Evolutionary conservation across 2,329 filamentous ascomycete species (phyloP).

Genomic region (Cercospora sp.): DNA sequence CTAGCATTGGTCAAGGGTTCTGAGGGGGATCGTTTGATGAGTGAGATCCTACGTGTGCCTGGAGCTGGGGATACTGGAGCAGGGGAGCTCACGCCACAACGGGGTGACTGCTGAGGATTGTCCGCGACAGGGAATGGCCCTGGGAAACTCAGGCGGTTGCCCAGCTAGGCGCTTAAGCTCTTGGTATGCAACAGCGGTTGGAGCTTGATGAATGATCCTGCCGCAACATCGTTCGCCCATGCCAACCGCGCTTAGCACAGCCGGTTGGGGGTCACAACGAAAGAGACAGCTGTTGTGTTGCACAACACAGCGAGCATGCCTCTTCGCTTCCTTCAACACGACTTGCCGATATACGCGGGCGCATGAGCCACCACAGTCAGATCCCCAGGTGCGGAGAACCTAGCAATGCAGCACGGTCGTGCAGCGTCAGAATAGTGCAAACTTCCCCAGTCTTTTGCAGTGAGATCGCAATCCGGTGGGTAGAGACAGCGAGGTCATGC

Average conservation of each 20-base stretch:
- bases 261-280: neutral
- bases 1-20: constrained; percentile 22
- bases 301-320: neutral
- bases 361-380: constrained; percentile 17
- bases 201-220: neutral
- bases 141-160: neutral
- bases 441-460: neutral
- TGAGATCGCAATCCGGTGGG: neutral
- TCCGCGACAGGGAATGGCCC: constrained; percentile 9
- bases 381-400: constrained; percentile 28
- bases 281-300: neutral
- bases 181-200: neutral
- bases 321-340: neutral
- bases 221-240: neutral
- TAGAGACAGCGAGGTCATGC: constrained; percentile 2
- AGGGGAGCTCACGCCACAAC: constrained; percentile 28
- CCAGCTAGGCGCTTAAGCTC: neutral
- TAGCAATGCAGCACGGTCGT: constrained; percentile 9
- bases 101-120: constrained; percentile 11
- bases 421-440: constrained; percentile 4
- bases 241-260: neutral
- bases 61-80: constrained; percentile 9
- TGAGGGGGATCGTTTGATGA: constrained; percentile 22
- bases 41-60: constrained; percentile 16
- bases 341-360: constrained; percentile 6